Percentiles rank a stretch among this genome's conserved stretches.
Conservation (phyloP, 108 stramenopile species). For the Aurantiochytrium sp. region DNA sequence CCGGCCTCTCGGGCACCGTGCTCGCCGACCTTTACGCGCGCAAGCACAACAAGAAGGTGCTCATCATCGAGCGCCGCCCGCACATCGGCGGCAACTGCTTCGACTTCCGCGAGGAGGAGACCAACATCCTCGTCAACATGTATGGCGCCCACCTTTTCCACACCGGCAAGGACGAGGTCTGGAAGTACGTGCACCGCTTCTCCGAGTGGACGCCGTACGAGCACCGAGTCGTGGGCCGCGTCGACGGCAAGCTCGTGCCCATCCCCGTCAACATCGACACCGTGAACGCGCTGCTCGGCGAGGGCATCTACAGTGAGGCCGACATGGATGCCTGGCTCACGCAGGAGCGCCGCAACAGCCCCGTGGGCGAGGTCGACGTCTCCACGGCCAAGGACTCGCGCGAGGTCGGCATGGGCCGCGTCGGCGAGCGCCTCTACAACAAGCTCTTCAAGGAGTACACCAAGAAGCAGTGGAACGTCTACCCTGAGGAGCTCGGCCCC, state of each 20-base stretch:
- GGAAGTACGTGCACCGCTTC: conserved; percentile 64
- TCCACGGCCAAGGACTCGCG: conserved; percentile 57
- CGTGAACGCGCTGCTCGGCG: conserved; percentile 68
- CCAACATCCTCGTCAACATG: neutral
- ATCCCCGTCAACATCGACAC: conserved; percentile 78
- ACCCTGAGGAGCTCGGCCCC: conserved; percentile 66
- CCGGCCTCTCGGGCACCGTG: conserved; percentile 68
- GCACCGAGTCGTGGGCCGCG: conserved; percentile 64
- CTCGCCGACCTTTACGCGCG: conserved; percentile 71
- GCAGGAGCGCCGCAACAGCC: conserved; percentile 47
- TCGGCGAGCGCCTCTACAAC: conserved; percentile 65
- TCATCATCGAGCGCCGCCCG: conserved; percentile 65
- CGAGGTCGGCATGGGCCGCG: conserved; percentile 68
- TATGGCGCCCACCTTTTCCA: conserved; percentile 50
- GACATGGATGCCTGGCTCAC: conserved; percentile 72
- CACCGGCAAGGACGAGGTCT: conserved; percentile 63
- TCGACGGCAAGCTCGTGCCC: conserved; percentile 57
- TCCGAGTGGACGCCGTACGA: conserved; percentile 68
- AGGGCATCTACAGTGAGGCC: conserved; percentile 53
- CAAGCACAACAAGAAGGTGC: conserved; percentile 48
- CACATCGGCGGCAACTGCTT: conserved; percentile 69
- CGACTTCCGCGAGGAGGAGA: conserved; percentile 61
- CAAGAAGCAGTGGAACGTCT: conserved; percentile 71
- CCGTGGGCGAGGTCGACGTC: neutral
- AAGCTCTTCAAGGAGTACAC: conserved; percentile 72